Evolutionary conservation across 805 yeast genomes (phyloP).

Genomic region (Jamesozyma jinghongensis): DNA sequence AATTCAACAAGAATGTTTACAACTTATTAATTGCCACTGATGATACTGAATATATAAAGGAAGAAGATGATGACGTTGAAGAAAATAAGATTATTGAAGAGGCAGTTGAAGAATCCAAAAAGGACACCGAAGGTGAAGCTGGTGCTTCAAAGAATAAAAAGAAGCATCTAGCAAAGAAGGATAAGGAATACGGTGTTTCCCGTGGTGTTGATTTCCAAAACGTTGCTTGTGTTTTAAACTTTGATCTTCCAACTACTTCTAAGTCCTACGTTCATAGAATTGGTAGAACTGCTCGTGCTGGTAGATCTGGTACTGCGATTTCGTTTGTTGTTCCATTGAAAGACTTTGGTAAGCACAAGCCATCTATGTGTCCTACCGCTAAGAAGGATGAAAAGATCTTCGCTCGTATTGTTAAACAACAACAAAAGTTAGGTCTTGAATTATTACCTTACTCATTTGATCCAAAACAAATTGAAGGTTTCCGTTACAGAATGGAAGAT

Average conservation of each 20-base stretch:
- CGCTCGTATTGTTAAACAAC: constrained; percentile 66
- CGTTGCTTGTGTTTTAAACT: constrained; percentile 93
- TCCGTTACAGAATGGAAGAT: constrained; percentile 94
- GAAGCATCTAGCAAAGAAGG: constrained; percentile 33
- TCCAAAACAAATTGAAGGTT: constrained; percentile 84
- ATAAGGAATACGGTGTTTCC: constrained; percentile 84
- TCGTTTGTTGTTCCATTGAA: constrained; percentile 81
- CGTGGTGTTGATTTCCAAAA: constrained; percentile 95
- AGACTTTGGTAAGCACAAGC: constrained; percentile 82
- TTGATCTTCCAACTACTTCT: constrained; percentile 85
- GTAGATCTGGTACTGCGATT: constrained; percentile 87
- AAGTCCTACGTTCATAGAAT: constrained; percentile 86
- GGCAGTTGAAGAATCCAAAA: constrained; percentile 8
- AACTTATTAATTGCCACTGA: constrained; percentile 89
- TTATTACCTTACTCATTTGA: constrained; percentile 85
- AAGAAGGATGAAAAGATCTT: constrained; percentile 82
- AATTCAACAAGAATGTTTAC: constrained; percentile 84
- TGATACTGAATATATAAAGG: constrained; percentile 56
- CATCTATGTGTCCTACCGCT: constrained; percentile 60
- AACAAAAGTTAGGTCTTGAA: constrained; percentile 61
- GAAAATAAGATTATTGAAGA: constrained; percentile 7
- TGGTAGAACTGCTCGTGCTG: constrained; percentile 97
- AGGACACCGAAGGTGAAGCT: constrained; percentile 13
- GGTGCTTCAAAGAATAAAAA: constrained; percentile 15
- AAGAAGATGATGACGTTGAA: constrained; percentile 37